Evolutionary conservation across 345 rosid species (phyloP).

Genomic region (Orychophragmus violaceus): DNA sequence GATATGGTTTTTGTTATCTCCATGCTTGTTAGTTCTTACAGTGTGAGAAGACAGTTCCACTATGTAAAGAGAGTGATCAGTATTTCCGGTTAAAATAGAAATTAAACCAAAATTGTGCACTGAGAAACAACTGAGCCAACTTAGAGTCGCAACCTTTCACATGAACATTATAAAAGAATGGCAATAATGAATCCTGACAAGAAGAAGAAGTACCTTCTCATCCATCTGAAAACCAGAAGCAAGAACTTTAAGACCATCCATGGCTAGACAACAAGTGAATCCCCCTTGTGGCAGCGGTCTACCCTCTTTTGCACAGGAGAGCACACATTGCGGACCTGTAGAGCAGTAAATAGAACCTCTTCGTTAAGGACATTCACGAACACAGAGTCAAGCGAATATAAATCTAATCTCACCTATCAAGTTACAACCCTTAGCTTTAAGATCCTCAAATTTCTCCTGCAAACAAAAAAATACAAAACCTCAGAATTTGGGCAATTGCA

Average conservation of each 20-base stretch:
- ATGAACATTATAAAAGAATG: neutral
- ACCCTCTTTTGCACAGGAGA: slow-evolving; percentile 79
- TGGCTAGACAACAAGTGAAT: slow-evolving; percentile 86
- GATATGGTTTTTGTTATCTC: neutral
- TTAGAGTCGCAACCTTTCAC: too few relatives aligned
- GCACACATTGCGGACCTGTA: slow-evolving; percentile 94
- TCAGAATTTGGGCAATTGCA: neutral
- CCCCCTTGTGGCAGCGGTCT: slow-evolving; percentile 59
- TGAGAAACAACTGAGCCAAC: too few relatives aligned
- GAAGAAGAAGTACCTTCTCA: slow-evolving; percentile 57
- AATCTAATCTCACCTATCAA: slow-evolving; percentile 75
- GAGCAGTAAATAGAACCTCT: slow-evolving; percentile 11
- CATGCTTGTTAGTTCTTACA: neutral
- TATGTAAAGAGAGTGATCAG: neutral
- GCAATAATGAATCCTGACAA: neutral
- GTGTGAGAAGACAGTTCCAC: neutral
- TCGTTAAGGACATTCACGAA: neutral
- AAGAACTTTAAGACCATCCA: slow-evolving; percentile 82
- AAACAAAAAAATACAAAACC: neutral
- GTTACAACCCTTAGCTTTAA: slow-evolving; percentile 71
- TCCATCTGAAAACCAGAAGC: slow-evolving; percentile 78
- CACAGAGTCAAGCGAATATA: too few relatives aligned
- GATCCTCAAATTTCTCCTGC: slow-evolving; percentile 89
- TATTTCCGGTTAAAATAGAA: neutral
- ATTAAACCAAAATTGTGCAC: too few relatives aligned